Base-by-base conservation (phyloP, 1,139 yeast species). In the Candida sp. region DNA sequence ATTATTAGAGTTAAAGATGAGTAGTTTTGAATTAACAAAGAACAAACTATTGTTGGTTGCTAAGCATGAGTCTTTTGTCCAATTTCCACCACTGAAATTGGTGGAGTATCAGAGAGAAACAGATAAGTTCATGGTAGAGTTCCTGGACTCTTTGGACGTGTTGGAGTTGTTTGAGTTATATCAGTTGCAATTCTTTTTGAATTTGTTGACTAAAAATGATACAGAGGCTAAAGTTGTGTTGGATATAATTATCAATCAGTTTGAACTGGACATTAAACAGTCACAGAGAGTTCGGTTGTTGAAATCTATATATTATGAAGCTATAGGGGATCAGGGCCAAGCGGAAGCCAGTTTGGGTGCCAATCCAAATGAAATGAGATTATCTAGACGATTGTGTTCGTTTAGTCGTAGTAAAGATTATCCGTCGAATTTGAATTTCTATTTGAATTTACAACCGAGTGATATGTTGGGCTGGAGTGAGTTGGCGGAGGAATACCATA, bases 381-480 rank as follows among this genome's bases (percentile, higher is more conserved):
- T 63, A 41, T 66, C 69, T 6, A 59, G 71, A 51, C 57, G 75
- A 47, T 56, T 64, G 44, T 58, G 66, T n/a, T 64, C 76, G 1
- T 60, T 64, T 45, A 58, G 66, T 38, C 53, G 72, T 25, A 41
- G 43, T 19, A 51, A 61, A 54, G 60, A 63, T 49, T 84, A 81
- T 56, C 73, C 82, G 38, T 64, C 66, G 38, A 77, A 73, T 48
- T 68, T 87, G 49, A 61, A 66, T 33, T 68, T 64, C 45, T 77
- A 75, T 53, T 61, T 83, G 42, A 77, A 78, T 41, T 58, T 72
- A 43, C 79, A 76, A 52, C 97, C 97, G 1, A 62, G 82, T 27
- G 98, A 93, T 61, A 67, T 79, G 5, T 81, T 84, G 50, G 68
- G 87, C 1, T 89, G 95, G 96, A 74, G 81, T 39, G 95, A 87